Evolutionary conservation across 148 eudicot species (phyloP).

Genomic region (Rhododendron griersonianum): DNA sequence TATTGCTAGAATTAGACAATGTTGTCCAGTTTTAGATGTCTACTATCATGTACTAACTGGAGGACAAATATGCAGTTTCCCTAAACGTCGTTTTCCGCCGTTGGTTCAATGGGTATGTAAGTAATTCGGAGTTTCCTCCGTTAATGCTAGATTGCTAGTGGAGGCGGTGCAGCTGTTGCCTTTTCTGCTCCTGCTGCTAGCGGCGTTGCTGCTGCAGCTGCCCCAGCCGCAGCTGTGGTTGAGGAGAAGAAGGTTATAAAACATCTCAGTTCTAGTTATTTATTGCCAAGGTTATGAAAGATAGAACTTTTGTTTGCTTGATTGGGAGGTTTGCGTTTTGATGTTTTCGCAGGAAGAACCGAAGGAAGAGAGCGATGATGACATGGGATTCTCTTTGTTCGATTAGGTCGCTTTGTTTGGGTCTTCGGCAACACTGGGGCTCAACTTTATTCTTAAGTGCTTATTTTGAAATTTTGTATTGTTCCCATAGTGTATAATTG

Average conservation of each 20-base stretch:
- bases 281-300: background rate
- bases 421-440: background rate
- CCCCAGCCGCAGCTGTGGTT: background rate
- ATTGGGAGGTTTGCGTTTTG: background rate
- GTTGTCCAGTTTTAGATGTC: background rate
- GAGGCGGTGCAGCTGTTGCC: background rate
- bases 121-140: no score
- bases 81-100: no score
- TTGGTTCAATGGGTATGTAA: no score
- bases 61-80: background rate
- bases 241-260: conserved; percentile 13
- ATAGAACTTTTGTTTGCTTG: background rate
- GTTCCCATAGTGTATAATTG: background rate
- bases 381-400: conserved; percentile 26
- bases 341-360: conserved; percentile 16
- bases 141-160: background rate
- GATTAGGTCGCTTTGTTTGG: conserved; percentile 10
- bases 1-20: background rate
- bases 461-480: background rate
- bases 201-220: background rate
- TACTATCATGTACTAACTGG: background rate
- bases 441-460: background rate
- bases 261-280: no score
- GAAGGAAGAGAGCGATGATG: conserved; percentile 26
- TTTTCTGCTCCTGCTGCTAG: background rate